phyloP scores from a whole-genome alignment of 2,329 filamentous ascomycete species.

The Hymenoscyphus fraxineus region DNA sequence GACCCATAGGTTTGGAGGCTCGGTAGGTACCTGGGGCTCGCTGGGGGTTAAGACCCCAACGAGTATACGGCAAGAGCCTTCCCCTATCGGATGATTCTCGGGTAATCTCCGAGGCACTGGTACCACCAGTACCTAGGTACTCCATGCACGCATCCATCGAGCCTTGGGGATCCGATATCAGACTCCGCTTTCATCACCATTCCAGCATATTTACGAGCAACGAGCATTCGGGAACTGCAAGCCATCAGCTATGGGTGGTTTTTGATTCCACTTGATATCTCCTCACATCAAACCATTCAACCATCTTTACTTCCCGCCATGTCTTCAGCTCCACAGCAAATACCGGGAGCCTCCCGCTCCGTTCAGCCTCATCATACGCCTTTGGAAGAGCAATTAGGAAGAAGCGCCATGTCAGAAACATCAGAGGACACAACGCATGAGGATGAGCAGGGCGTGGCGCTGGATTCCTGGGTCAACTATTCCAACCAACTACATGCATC shows the following conservation, averaged over 20 bases:
- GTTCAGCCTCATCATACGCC: not conserved
- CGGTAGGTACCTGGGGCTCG: too few species aligned
- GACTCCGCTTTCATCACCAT: not conserved
- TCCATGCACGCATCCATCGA: not conserved
- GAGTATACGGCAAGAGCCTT: not conserved
- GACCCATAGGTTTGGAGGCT: too few species aligned
- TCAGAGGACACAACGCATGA: not conserved
- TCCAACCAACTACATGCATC: not conserved
- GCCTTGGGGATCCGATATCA: not conserved
- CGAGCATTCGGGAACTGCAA: not conserved
- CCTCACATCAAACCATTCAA: not conserved
- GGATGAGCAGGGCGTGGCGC: not conserved
- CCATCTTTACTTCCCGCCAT: not conserved
- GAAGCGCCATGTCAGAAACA: conserved; percentile 1
- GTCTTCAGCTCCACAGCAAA: conserved; percentile 6
- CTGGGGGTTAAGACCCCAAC: too few species aligned
- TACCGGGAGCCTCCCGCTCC: not conserved
- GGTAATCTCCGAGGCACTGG: not conserved
- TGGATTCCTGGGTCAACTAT: conserved; percentile 1
- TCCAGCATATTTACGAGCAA: not conserved
- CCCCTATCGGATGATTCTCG: not conserved
- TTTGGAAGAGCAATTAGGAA: not conserved
- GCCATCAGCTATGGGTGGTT: not conserved
- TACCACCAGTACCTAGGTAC: too few species aligned
- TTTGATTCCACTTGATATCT: not conserved